Evolutionary conservation across 768 basidiomycete genomes (phyloP), one percentile per base, ranked within the genome.

Genomic region (Boletus sp.): DNA sequence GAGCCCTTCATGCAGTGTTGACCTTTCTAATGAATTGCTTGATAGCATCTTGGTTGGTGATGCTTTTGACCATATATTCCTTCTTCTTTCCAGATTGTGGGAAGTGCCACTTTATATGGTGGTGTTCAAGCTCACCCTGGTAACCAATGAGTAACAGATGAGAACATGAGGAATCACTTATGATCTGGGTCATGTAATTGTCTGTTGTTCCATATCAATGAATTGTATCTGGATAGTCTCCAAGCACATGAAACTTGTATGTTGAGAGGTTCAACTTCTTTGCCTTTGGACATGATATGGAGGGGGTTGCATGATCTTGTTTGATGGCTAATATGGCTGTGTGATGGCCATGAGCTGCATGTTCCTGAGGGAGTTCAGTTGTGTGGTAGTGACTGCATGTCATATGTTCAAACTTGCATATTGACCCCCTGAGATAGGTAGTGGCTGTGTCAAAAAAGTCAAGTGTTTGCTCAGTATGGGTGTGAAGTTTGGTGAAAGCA

Each of bases 321-420:
- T 47, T 53, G 18, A 56, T 41, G 4, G 50, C 45, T 9, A 52
- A 4, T 10, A 32, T 39, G 10, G 59, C 60, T 18, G 17, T 39
- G 0, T 44, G 33, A 14, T 59, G 46, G 1, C 40, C 52, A 10
- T 39, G 51, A 0, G 57, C 40, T 0, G 54, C 56, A 10, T 44
- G 15, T 40, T 71, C 69, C 1, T 55, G 49, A 10, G 57, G 55
- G 9, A 61, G 54, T 17, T 63, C 47, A 5, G 45, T 62, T 0
- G 73, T 75, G 1, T 56, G 30, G 40, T 71, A 74, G 2, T 55
- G 18, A 1, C 5, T 3, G 39, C 69, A 70, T 15, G 67, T 70
- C 4, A 55, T 57, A 0, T 30, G 15, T 1, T 51, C 1, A 44
- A 77, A 77, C 9, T 64, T 51, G 9, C 55, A 56, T 2, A 69